Evolutionary conservation across 176 grass and related monocot species (phyloP).

Genomic region (Poa pratensis): DNA sequence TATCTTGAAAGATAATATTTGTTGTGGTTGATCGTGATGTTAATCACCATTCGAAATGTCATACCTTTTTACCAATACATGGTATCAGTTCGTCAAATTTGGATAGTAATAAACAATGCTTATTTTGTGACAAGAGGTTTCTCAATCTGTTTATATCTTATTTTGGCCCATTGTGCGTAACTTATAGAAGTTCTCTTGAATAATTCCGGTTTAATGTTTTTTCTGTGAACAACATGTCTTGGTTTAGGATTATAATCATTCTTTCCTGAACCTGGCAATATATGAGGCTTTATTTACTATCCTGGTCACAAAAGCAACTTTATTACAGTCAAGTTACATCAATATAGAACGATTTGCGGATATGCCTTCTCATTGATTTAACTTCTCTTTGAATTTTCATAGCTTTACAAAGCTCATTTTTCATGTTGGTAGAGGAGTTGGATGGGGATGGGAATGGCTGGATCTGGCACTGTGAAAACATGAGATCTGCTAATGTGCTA

Average conservation of each 20-base stretch:
- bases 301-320: background rate
- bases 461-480: background rate
- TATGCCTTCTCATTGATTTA: background rate
- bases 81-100: too few species aligned
- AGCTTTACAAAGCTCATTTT: background rate
- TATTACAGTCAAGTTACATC: too few species aligned
- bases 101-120: too few species aligned
- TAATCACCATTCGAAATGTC: too few species aligned
- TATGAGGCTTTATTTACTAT: background rate
- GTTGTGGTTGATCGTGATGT: too few species aligned
- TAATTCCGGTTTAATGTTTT: background rate
- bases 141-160: background rate
- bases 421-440: background rate
- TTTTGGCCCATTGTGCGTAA: background rate
- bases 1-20: too few species aligned
- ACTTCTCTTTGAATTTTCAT: background rate
- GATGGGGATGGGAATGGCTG: background rate
- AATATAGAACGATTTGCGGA: too few species aligned
- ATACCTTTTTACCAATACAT: too few species aligned
- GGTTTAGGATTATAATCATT: background rate
- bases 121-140: background rate
- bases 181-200: background rate
- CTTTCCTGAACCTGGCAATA: background rate
- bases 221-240: background rate
- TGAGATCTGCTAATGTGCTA: background rate